Evolutionary conservation across 192 early-diverging fungal species (phyloP).

Genomic region (Coemansia sp.): DNA sequence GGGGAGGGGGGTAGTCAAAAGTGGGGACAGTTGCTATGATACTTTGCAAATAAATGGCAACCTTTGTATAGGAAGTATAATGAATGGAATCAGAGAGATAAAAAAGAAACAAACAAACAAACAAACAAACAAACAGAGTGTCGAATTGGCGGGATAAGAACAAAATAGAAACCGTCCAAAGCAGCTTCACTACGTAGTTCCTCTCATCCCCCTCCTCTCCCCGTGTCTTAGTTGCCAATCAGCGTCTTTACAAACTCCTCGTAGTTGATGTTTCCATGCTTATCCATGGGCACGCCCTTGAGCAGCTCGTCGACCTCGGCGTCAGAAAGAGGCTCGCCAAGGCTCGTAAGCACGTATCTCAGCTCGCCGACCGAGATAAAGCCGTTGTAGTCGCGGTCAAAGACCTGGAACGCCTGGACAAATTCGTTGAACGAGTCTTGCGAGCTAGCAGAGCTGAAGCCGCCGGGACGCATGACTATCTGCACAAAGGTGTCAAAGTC

Average conservation of each 20-base stretch:
- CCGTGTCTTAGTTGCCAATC: slow-evolving; percentile 35
- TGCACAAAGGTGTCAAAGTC: slow-evolving; percentile 69
- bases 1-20: no score
- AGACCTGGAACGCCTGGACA: slow-evolving; percentile 82
- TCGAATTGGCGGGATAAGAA: not conserved
- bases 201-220: not conserved
- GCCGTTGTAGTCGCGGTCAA: slow-evolving; percentile 78
- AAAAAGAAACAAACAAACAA: not conserved
- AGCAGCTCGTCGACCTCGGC: slow-evolving; percentile 77
- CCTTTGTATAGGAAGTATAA: slow-evolving; percentile 1
- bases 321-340: slow-evolving; percentile 77
- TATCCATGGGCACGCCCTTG: slow-evolving; percentile 70
- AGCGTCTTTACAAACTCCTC: slow-evolving; percentile 59
- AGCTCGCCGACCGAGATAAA: slow-evolving; percentile 75
- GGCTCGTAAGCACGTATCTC: slow-evolving; percentile 76
- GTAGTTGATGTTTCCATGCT: slow-evolving; percentile 79
- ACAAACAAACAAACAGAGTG: slow-evolving; percentile 4
- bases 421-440: slow-evolving; percentile 71
- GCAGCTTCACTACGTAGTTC: not conserved
- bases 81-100: not conserved
- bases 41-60: not conserved
- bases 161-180: not conserved
- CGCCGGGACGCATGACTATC: slow-evolving; percentile 68
- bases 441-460: slow-evolving; percentile 62
- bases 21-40: not conserved